These are phyloP conservation scores for Pyrenophora tritici-repentis DNA, from an alignment of 2,329 filamentous ascomycete genomes.

Conservation along the genomic window DNA sequence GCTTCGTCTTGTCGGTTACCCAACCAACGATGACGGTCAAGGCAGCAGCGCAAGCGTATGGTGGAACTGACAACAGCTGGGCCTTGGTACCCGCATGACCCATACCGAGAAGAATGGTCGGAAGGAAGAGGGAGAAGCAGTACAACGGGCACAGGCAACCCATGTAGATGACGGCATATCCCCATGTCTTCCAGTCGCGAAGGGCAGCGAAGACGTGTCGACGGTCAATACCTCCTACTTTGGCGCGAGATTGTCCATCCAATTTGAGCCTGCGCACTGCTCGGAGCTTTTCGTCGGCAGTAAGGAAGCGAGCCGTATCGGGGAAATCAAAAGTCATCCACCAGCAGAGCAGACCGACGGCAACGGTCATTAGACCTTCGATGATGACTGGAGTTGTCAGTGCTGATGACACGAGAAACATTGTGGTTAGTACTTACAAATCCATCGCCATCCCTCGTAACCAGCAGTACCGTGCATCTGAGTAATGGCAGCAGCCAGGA, in stretches of 20 bases:
- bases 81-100: conserved; percentile 65
- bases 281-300: conserved; percentile 57
- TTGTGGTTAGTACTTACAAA: conserved; percentile 28
- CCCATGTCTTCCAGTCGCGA: conserved; percentile 56
- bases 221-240: conserved; percentile 50
- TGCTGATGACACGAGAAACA: too few relatives aligned
- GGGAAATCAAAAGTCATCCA: conserved; percentile 70
- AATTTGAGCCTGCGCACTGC: conserved; percentile 68
- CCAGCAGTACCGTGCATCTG: conserved; percentile 64
- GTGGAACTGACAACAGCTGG: conserved; percentile 76
- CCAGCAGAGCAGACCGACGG: conserved; percentile 48
- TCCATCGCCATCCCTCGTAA: conserved; percentile 49
- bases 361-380: conserved; percentile 45
- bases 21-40: conserved; percentile 73
- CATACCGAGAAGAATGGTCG: conserved; percentile 55
- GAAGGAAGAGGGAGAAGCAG: conserved; percentile 46
- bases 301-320: conserved; percentile 63
- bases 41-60: conserved; percentile 72
- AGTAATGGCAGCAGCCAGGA: conserved; percentile 62
- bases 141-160: conserved; percentile 58
- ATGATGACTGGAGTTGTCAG: conserved; percentile 40
- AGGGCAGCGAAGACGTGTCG: conserved; percentile 51
- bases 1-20: conserved; percentile 73
- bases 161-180: conserved; percentile 66
- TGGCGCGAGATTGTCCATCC: conserved; percentile 70